These are phyloP conservation scores for Aspergillus funiculosus DNA, from an alignment of 495 filamentous ascomycete species.

Conservation along the genomic window DNA sequence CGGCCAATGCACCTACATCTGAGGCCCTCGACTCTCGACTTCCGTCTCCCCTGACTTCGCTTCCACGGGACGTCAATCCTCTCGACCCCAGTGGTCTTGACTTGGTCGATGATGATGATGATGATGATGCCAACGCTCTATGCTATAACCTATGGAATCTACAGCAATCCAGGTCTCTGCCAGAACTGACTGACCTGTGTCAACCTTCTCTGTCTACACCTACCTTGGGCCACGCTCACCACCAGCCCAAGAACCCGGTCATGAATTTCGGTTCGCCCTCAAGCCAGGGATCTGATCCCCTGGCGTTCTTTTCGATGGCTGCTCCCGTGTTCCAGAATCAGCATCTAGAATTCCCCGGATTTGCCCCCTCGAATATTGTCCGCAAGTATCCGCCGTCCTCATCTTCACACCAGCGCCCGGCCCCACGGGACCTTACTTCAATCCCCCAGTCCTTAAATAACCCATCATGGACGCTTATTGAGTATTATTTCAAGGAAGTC, in stretches of 20 bases:
- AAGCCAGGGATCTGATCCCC: slow-evolving; percentile 23
- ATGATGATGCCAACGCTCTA: slow-evolving; percentile 17
- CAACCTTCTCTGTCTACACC: slow-evolving; percentile 21
- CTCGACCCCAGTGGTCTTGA: slow-evolving; percentile 12
- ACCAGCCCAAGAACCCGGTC: slow-evolving; percentile 13
- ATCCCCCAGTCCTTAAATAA: slow-evolving; percentile 40
- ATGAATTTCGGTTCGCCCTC: slow-evolving; percentile 26
- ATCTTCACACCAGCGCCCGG: slow-evolving; percentile 16
- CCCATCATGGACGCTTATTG: slow-evolving; percentile 49
- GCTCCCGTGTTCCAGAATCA: slow-evolving; percentile 19
- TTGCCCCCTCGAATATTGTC: slow-evolving; percentile 37
- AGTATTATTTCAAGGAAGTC: slow-evolving; percentile 58
- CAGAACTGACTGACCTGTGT: slow-evolving; percentile 34
- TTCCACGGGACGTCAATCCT: slow-evolving; percentile 4
- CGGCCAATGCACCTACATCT: slow-evolving; percentile 6
- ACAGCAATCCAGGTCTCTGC: slow-evolving; percentile 27
- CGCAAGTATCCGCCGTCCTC: slow-evolving; percentile 33
- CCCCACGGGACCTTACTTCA: slow-evolving; percentile 24
- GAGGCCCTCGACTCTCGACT: slow-evolving; percentile 1
- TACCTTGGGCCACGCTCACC: slow-evolving; percentile 5
- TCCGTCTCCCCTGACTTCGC: slow-evolving; percentile 5
- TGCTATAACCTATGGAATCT: slow-evolving; percentile 38
- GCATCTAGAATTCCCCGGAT: slow-evolving; percentile 22
- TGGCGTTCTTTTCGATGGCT: slow-evolving; percentile 30
- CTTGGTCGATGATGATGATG: slow-evolving; percentile 12